Evolutionary conservation across 1,284 basidiomycete genomes (phyloP), one percentile per base, ranked within the genome.

Genomic region (Phenoliferia sp.): DNA sequence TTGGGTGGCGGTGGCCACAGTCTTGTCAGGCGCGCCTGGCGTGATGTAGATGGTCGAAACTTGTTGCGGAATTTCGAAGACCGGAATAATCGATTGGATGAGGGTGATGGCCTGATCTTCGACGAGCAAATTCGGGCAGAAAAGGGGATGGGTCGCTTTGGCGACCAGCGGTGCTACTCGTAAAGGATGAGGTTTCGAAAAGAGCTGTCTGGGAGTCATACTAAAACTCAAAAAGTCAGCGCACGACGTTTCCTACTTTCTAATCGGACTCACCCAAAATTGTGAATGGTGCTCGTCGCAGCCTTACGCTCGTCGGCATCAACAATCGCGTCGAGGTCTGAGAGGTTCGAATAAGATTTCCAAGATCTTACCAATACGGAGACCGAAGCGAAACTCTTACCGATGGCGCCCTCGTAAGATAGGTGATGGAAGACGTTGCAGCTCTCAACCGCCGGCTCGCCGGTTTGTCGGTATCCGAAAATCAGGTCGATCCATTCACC

Each of bases 401-500:
- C 88, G 70, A 97, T 90, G 0, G 90, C 88, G 3, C 93, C 92
- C 74, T 95, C 92, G 77, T 98, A 98, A 36, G 92, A 95, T 54
- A 97, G 81, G 0, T 94, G 94, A 79, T 97, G 94, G 81, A 93
- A 97, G 19, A 90, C 90, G 75, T 97, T 98, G 70, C 88, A 81
- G 0, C 88, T 85, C 50, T 62, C 48, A 48, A 63, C 17, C 6
- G 65, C 59, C 0, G 54, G 52, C 17, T 34, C 31, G 16, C 66
- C 66, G 3, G 34, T 62, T n/a, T 34, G 55, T 22, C 62, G 63
- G 32, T 33, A 71, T 54, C 89, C 90, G 90, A 81, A 81, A 61
- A 92, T 90, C 31, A 97, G 84, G 77, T 98, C 94, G 73, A 98
- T 96, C 94, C 94, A 97, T 6, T 84, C 84, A 0, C 91, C 88